These are phyloP conservation scores for Podila verticillata DNA, from an alignment of 192 early-diverging fungal species.

Conservation along the genomic window DNA sequence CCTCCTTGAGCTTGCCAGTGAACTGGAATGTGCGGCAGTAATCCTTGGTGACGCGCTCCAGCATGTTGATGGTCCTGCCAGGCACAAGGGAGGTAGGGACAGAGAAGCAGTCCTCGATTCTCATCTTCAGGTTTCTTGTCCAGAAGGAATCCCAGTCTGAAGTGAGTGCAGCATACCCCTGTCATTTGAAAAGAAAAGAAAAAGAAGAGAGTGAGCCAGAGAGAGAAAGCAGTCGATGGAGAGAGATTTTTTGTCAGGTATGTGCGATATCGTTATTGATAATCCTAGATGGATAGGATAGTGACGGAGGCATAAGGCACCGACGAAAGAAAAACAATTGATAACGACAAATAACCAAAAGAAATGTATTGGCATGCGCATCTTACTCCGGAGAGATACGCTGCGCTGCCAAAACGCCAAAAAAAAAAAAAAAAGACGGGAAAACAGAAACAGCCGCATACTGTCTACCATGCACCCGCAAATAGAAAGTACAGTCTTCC, in stretches of 20 bases:
- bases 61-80: constrained; percentile 82
- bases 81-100: constrained; percentile 94
- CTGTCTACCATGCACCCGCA: neutral
- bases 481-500: neutral
- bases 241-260: neutral
- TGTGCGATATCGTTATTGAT: neutral
- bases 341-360: neutral
- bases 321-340: neutral
- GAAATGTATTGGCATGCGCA: neutral
- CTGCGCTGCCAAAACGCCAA: constrained; percentile 4
- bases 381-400: neutral
- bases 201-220: neutral
- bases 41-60: constrained; percentile 89
- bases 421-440: neutral
- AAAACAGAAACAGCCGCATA: neutral
- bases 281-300: neutral
- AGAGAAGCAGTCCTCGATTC: constrained; percentile 95
- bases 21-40: constrained; percentile 87
- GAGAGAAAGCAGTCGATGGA: too few relatives aligned
- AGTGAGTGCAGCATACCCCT: constrained; percentile 93
- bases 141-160: constrained; percentile 98
- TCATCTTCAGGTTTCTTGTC: constrained; percentile 80
- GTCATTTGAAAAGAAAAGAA: constrained; percentile 12
- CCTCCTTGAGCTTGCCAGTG: constrained; percentile 81
- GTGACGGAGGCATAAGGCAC: neutral